phyloP scores from a whole-genome alignment of 2,329 filamentous ascomycete species.

The Botrytis medusae region DNA sequence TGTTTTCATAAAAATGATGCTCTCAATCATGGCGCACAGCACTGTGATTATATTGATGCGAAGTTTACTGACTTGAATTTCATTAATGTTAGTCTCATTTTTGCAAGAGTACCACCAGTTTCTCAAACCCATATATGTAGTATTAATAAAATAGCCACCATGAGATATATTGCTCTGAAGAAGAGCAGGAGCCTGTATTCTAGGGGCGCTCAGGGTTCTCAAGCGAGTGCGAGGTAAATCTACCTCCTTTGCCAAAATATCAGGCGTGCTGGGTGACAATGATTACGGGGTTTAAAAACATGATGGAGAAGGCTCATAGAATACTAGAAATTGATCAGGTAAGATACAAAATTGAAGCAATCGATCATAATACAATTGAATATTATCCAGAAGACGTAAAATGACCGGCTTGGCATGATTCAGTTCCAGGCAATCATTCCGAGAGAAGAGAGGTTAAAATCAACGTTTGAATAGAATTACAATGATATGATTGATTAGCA shows the following conservation, averaged over 20 bases:
- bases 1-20: neutral
- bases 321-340: neutral
- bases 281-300: neutral
- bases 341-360: neutral
- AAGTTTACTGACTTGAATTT: too few relatives aligned
- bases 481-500: neutral
- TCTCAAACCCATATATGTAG: neutral
- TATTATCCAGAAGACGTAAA: neutral
- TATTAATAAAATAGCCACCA: neutral
- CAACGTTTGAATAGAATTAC: too few relatives aligned
- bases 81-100: neutral
- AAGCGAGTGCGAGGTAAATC: neutral
- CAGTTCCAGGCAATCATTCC: too few relatives aligned
- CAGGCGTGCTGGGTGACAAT: neutral
- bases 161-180: too few relatives aligned
- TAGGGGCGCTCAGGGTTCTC: neutral
- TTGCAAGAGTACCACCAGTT: too few relatives aligned
- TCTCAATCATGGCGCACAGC: neutral
- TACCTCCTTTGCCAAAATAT: neutral
- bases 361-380: neutral
- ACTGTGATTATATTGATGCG: neutral
- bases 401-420: neutral
- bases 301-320: accelerated
- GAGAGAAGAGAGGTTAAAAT: neutral
- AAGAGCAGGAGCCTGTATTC: neutral